Base-by-base conservation (phyloP, 225 moss, liverwort and hornwort species). In the Takakia lepidozioides region DNA sequence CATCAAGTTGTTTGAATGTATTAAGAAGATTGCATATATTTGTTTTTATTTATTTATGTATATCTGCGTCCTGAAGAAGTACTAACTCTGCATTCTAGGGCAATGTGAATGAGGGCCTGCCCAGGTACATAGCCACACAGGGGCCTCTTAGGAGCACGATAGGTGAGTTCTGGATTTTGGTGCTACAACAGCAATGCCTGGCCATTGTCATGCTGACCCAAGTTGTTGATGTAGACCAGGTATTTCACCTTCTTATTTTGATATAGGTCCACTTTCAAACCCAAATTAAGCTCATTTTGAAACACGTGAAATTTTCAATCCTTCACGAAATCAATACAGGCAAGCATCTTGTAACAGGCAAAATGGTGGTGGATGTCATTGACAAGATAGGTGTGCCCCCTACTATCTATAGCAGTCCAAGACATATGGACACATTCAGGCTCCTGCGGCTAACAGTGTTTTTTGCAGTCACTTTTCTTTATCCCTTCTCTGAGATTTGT, bases 61-160 rank as follows among this genome's bases (percentile, higher is more conserved):
- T n/a, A n/a, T n/a, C n/a, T n/a, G n/a, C n/a, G n/a, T n/a, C n/a
- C n/a, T n/a, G n/a, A n/a, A n/a, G n/a, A n/a, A n/a, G n/a, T n/a
- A n/a, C n/a, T n/a, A n/a, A n/a, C n/a, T n/a, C n/a, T n/a, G n/a
- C n/a, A n/a, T n/a, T n/a, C n/a, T n/a, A 90, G 90, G 84, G 69
- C 67, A 45, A 48, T 36, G 57, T 36, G 34, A 74, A 54, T 48
- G 76, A 68, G 29, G 64, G 67, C 62, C 45, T 83, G 57, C 90
- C 86, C 2, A 64, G 62, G 38, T 92, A 64, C 52, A 87, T 92
- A 34, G 81, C 91, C 30, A 84, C 86, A 4, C 91, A 92, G 75
- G 91, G 81, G 53, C 91, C 91, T 43, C 62, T 87, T 21, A 52
- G 42, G 3, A 47, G 56, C 25, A 92, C 91, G 29, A 42, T 71